Conservation (phyloP, 192 early-diverging fungal species). For the Pilobolus umbonatus region DNA sequence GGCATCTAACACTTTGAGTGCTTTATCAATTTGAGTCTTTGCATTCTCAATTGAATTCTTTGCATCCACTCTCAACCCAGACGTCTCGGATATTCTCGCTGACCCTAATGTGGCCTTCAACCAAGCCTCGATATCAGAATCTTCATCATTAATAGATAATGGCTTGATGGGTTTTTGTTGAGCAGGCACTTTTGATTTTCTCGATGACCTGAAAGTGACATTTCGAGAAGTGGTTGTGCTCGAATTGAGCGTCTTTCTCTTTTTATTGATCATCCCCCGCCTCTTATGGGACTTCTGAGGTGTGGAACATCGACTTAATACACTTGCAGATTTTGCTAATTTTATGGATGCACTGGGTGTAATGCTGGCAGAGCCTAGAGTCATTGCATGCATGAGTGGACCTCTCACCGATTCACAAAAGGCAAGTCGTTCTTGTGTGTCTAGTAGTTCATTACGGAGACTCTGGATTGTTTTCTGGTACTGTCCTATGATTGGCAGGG, state of each 20-base stretch:
- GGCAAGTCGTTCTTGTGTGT: slow-evolving; percentile 29
- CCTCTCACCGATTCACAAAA: slow-evolving; percentile 16
- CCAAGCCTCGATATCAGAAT: slow-evolving; percentile 7
- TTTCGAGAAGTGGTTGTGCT: slow-evolving; percentile 10
- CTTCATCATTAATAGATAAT: slow-evolving; percentile 1
- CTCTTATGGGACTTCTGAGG: no score
- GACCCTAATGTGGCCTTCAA: background rate
- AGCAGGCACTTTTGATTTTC: background rate
- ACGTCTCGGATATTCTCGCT: background rate
- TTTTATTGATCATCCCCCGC: slow-evolving; percentile 8
- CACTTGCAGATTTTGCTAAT: background rate
- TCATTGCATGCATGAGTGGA: slow-evolving; percentile 18
- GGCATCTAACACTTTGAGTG: slow-evolving; percentile 8
- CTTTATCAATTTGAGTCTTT: slow-evolving; percentile 11
- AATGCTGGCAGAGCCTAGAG: background rate
- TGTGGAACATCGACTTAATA: no score
- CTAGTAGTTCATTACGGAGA: slow-evolving; percentile 22
- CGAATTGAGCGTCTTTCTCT: background rate
- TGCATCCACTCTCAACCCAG: slow-evolving; percentile 5
- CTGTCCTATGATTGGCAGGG: slow-evolving; percentile 15
- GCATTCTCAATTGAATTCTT: slow-evolving; percentile 6
- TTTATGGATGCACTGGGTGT: background rate
- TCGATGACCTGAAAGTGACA: slow-evolving; percentile 8
- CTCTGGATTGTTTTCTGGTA: slow-evolving; percentile 28
- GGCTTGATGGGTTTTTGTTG: background rate